Base-by-base conservation (phyloP, 257 asterid genomes). In the Penstemon barbatus region DNA sequence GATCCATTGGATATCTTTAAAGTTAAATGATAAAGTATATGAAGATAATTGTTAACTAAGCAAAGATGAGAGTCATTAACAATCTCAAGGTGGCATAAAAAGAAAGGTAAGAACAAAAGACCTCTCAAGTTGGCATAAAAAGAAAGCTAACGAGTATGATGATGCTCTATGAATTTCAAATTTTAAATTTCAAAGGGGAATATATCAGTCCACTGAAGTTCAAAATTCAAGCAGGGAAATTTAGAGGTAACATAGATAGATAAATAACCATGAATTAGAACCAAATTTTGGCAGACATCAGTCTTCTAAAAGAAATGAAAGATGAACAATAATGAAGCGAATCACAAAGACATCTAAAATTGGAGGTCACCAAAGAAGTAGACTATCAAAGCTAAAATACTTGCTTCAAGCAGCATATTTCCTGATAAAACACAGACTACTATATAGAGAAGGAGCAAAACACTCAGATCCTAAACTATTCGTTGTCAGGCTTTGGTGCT, bases 401-500 rank as follows among this genome's bases (percentile, higher is more conserved):
- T 25, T 70, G 85, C 81, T 78, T 72, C 77, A 62, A 74, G 66
- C 74, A 77, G 83, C 83, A 33, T 66, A 65, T 71, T 77, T 73
- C 79, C 74, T 15, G 39, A 49, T 50, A 69, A 50, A 19, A 68
- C 71, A 63, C 59, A 74, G 60, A 79, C 68, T 68, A 76, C 82
- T 78, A 73, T 62, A 69, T 60, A 50, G 72, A 54, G 74, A 57
- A 66, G 45, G 45, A 51, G 68, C 69, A 57, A 66, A 61, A 64
- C 77, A 60, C 46, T 68, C 77, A 57, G 75, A 72, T 69, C 71
- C 73, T 77, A 75, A 58, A 48, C 91, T 86, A 71, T 84, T 90
- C 91, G 54, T 85, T 87, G 18, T 88, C 96, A n/a, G 86, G 85
- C 79, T 91, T 88, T 36, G 95, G 73, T 11, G 96, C 89, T 85